Evolutionary conservation across 2,329 filamentous ascomycete genomes (phyloP), one percentile per base, ranked within the genome.

Genomic region (Alternaria sp.): DNA sequence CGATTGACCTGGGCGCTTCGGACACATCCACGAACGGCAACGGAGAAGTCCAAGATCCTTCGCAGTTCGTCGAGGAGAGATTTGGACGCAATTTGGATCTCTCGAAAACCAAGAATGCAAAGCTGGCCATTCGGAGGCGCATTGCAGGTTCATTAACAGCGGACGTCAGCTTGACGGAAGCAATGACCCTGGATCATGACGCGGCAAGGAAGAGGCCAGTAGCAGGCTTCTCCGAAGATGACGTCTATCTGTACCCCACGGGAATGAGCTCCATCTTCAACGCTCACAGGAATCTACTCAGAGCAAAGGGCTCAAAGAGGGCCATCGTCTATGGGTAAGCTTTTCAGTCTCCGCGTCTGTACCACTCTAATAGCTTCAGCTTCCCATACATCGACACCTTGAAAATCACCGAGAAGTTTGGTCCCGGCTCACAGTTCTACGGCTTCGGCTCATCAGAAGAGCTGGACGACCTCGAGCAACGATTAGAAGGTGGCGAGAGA

Each of bases 181-280:
- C 87, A 7, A 79, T 89, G 26, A 81, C 86, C n/a, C 79, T 84
- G 21, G 82, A 86, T 21, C 81, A 83, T 13, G 74, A 79, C 50
- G 69, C 72, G 19, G 75, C 79, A 36, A 76, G 77, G 47, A 81
- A 74, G 19, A 72, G 81, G 49, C 74, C 82, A 25, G 83, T 90
- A 3, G 83, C 86, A 11, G 89, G 87, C 23, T 89, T 97, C 55
- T 88, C 88, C 1, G 93, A 97, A 76, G 88, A 92, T 21, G 95
- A 99, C 76, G 91, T 99, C 36, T 97, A 93, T 74, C 86, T 99
- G 0, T 95, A 91, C 69, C 92, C 95, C 0, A 90, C 88, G 44
- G 96, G 96, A 40, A 99, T 99, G 94, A 97, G 93, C 74, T 89
- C 95, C 55, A 97, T 99, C 47, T 99, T 93, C 82, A 93, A 93